These are phyloP conservation scores for Oryza glumipatula DNA, from an alignment of 176 grass and related monocot species.

Conservation along the genomic window DNA sequence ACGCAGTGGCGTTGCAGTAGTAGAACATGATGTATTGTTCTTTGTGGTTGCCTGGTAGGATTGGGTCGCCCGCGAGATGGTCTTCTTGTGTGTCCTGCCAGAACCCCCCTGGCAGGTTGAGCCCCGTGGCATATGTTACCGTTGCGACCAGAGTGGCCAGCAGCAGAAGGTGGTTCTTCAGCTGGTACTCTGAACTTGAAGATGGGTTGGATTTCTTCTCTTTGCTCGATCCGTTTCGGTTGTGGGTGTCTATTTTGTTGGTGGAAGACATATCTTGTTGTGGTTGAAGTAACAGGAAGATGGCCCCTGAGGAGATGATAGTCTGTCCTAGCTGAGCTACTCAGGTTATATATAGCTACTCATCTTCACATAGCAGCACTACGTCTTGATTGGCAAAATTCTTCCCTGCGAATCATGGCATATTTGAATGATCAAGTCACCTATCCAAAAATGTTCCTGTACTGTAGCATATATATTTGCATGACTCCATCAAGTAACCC, in stretches of 20 bases:
- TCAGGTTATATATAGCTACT: background rate
- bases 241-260: background rate
- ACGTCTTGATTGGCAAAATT: background rate
- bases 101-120: conserved; percentile 44
- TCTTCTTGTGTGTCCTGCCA: background rate
- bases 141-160: conserved; percentile 34
- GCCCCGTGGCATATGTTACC: conserved; percentile 43
- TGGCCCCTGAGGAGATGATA: background rate
- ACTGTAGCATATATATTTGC: background rate
- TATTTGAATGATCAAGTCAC: background rate
- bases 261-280: background rate
- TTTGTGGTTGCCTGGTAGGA: conserved; percentile 1
- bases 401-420: background rate
- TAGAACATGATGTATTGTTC: conserved; percentile 53
- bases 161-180: conserved; percentile 39
- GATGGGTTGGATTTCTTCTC: background rate
- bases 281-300: background rate
- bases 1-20: conserved; percentile 61
- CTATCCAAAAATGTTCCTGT: background rate
- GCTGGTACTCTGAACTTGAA: conserved; percentile 30
- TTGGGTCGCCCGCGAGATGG: conserved; percentile 15
- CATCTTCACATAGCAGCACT: background rate
- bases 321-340: background rate
- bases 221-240: background rate
- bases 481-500: background rate